These are phyloP conservation scores for Quillaja saponaria DNA, from an alignment of 306 rosid genomes.

Conservation along the genomic window DNA sequence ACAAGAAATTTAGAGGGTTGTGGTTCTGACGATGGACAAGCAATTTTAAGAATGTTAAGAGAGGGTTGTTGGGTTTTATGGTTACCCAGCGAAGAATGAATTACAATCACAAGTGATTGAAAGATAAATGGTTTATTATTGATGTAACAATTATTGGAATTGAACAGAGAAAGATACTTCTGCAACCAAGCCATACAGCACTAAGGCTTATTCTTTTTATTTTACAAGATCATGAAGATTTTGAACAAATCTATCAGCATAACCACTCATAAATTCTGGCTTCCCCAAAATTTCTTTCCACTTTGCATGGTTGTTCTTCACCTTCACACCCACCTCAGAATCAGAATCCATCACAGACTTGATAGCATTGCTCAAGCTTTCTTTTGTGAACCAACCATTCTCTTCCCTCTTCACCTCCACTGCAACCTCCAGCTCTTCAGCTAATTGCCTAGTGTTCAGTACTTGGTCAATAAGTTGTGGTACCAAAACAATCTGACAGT, in stretches of 20 bases:
- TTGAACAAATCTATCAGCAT: slow-evolving; percentile 41
- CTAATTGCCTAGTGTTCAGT: slow-evolving; percentile 52
- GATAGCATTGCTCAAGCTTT: slow-evolving; percentile 48
- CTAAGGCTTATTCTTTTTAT: too few species aligned
- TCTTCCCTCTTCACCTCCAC: slow-evolving; percentile 50
- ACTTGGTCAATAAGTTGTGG: slow-evolving; percentile 60
- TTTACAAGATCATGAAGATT: slow-evolving; percentile 28
- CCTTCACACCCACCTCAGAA: slow-evolving; percentile 35
- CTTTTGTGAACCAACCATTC: slow-evolving; percentile 47
- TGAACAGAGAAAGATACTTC: too few species aligned
- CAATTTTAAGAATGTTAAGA: too few species aligned
- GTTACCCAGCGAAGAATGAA: too few species aligned
- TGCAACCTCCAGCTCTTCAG: slow-evolving; percentile 50
- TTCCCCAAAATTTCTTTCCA: slow-evolving; percentile 32
- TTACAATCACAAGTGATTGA: too few species aligned
- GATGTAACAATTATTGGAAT: too few species aligned
- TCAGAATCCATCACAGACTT: slow-evolving; percentile 45
- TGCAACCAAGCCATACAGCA: too few species aligned
- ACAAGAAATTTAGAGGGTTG: too few species aligned
- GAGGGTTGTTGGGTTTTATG: too few species aligned
- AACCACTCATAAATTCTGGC: slow-evolving; percentile 35
- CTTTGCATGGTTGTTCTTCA: slow-evolving; percentile 48
- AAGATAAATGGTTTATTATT: too few species aligned
- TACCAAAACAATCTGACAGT: slow-evolving; percentile 47
- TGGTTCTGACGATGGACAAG: too few species aligned